Evolutionary conservation across 2,329 filamentous ascomycete genomes (phyloP).

Genomic region (Pseudocercospora macadamiae): DNA sequence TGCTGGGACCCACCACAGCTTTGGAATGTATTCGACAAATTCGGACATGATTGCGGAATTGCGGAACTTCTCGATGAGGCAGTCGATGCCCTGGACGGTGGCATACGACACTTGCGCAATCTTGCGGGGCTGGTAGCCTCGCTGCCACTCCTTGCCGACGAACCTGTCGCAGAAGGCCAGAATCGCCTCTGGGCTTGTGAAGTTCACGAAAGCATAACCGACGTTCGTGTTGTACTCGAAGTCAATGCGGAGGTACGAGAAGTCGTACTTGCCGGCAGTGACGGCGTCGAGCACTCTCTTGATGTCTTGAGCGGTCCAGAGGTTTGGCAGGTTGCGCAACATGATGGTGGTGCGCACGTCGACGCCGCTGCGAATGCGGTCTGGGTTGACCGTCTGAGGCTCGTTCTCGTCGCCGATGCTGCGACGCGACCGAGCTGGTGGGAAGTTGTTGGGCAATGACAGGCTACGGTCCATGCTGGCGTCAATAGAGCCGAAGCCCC

Average conservation of each 20-base stretch:
- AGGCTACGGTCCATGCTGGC: not conserved
- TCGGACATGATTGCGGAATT: conserved; percentile 97
- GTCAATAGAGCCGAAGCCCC: conserved; percentile 1
- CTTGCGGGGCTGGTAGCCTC: conserved; percentile 65
- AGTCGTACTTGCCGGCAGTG: conserved; percentile 84
- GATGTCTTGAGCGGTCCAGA: conserved; percentile 67
- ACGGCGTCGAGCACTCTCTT: conserved; percentile 79
- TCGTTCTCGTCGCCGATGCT: conserved; percentile 15
- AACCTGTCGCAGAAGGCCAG: conserved; percentile 66
- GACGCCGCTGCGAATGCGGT: conserved; percentile 45
- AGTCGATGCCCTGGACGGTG: conserved; percentile 93
- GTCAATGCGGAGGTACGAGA: conserved; percentile 88
- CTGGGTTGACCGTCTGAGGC: conserved; percentile 44
- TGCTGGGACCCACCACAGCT: conserved; percentile 65
- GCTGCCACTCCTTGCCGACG: conserved; percentile 60
- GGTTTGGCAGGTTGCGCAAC: conserved; percentile 93
- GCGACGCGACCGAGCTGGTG: not conserved
- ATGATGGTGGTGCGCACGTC: conserved; percentile 67
- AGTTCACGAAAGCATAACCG: conserved; percentile 97
- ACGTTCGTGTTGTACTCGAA: conserved; percentile 64
- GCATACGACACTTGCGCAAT: conserved; percentile 91
- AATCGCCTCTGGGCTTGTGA: conserved; percentile 76
- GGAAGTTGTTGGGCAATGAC: not conserved
- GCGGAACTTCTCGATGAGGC: conserved; percentile 89
- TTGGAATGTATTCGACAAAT: conserved; percentile 77